Conservation (phyloP, 208 protist genomes). For the Trichomonas tenax region DNA sequence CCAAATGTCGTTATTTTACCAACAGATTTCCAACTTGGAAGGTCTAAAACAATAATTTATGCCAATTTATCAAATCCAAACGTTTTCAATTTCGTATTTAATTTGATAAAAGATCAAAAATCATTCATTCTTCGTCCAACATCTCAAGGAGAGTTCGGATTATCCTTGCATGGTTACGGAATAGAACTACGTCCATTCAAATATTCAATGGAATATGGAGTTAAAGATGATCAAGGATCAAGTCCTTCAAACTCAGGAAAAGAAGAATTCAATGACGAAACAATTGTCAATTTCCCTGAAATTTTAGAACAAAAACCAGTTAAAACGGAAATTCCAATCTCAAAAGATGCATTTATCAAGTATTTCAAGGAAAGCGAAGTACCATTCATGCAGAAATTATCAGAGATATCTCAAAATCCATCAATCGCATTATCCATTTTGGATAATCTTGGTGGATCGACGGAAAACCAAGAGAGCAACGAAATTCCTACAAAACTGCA, state of each 20-base stretch:
- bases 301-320: neutral
- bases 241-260: too few relatives aligned
- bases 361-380: neutral
- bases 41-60: neutral
- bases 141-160: neutral
- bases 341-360: neutral
- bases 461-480: neutral
- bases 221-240: neutral
- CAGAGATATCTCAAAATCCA: neutral
- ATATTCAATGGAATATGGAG: constrained; percentile 20
- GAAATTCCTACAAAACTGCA: neutral
- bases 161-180: neutral
- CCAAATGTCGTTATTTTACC: neutral
- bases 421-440: neutral
- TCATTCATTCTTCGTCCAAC: neutral
- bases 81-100: neutral
- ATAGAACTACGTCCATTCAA: neutral
- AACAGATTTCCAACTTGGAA: neutral
- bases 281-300: neutral
- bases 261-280: neutral
- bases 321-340: neutral
- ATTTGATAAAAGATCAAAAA: neutral
- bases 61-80: neutral
- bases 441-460: neutral
- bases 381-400: neutral